Conservation (phyloP, 176 grass and related monocot species). For the Paspalum vaginatum region DNA sequence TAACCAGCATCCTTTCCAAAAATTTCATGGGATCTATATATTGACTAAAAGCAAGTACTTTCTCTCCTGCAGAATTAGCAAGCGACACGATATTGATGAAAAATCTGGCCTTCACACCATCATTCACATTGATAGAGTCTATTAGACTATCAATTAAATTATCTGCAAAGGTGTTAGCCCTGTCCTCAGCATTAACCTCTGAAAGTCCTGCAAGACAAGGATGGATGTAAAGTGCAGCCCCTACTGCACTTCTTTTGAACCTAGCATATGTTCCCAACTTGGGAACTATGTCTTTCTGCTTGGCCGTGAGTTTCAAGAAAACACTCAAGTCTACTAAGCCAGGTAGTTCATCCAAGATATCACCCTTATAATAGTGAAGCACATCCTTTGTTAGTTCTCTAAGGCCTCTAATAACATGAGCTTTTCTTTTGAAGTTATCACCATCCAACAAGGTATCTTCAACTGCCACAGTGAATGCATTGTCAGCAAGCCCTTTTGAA, state of each 20-base stretch:
- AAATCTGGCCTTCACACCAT: conserved; percentile 92
- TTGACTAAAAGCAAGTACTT: conserved; percentile 85
- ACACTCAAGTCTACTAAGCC: conserved; percentile 85
- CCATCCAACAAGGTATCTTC: conserved; percentile 75
- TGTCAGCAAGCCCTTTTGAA: conserved; percentile 50
- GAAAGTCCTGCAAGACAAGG: conserved; percentile 72
- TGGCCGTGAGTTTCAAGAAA: conserved; percentile 66
- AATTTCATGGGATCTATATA: conserved; percentile 90
- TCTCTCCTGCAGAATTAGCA: conserved; percentile 73
- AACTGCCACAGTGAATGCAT: conserved; percentile 61
- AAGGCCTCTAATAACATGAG: conserved; percentile 82
- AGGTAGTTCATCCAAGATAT: conserved; percentile 92
- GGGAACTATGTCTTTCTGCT: conserved; percentile 61
- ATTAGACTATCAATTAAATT: conserved; percentile 61
- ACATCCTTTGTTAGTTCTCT: conserved; percentile 89
- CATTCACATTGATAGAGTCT: conserved; percentile 51
- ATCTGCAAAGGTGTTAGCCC: conserved; percentile 46
- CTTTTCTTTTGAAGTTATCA: conserved; percentile 74
- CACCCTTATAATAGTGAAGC: conserved; percentile 96
- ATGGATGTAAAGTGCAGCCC: conserved; percentile 72
- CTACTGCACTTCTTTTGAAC: conserved; percentile 72
- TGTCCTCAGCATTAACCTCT: conserved; percentile 68
- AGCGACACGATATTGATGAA: conserved; percentile 83
- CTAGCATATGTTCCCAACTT: conserved; percentile 67
- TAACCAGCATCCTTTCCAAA: conserved; percentile 83